Evolutionary conservation across 495 filamentous ascomycete genomes (phyloP), one percentile per base, ranked within the genome.

Genomic region (Apiosordaria backusii): DNA sequence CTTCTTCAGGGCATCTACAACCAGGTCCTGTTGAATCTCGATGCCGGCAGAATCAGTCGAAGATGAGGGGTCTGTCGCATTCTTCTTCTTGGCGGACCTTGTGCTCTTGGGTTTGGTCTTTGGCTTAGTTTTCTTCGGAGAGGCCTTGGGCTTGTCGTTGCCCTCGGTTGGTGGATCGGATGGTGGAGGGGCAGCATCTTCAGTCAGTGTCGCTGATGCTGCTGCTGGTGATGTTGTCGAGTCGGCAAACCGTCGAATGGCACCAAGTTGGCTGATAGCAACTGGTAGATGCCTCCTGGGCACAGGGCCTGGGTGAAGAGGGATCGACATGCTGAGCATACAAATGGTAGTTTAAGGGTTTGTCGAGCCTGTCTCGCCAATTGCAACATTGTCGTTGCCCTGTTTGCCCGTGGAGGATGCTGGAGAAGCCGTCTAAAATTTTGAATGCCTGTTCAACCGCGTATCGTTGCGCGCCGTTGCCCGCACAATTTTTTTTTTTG

Each of bases 321-420:
- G 16, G 26, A 16, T 26, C 57, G 57, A 59, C 57, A 59, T 59
- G 57, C n/a, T n/a, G 57, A 19, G 26, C 59, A 61, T 13, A 61
- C 26, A 61, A 61, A 61, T 13, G 59, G 59, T 6, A 27, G 21
- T 40, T 23, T 35, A 1, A 61, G 27, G 40, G 59, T 27, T 4
- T 27, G 19, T 27, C 21, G 24, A 35, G 59, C 59, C 59, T 61
- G 59, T 45, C 59, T 61, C 27, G 59, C 59, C 59, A 61, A 40
- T 22, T 40, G 59, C 13, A 61, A 27, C 59, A 61, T 61, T 45
- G 18, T 40, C 9, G 57, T 13, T 45, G 35, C 35, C 35, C 35
- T 45, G 9, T 45, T 45, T 15, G 35, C 10, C 35, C 35, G 35
- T 45, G 35, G 35, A 45, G 35, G 35, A 45, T 45, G 35, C 35